Evolutionary conservation across 257 asterid genomes (phyloP).

Genomic region (Gardenia jasminoides): DNA sequence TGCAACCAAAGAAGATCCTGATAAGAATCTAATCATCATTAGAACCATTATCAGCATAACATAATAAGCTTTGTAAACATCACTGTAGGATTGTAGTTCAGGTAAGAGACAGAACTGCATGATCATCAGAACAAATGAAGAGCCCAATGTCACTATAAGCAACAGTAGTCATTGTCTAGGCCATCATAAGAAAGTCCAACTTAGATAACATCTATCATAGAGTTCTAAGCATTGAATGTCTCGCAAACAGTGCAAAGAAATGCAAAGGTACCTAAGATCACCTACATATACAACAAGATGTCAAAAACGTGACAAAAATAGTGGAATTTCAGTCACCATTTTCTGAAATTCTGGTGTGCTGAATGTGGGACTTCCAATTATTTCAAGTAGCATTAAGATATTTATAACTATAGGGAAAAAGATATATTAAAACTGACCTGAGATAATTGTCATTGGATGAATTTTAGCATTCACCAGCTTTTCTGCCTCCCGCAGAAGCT

Average conservation of each 20-base stretch:
- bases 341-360: neutral
- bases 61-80: neutral
- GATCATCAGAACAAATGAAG: neutral
- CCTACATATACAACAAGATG: neutral
- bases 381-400: neutral
- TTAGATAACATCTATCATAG: neutral
- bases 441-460: constrained; percentile 90
- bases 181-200: neutral
- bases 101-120: neutral
- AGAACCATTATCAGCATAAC: neutral
- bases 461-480: constrained; percentile 85
- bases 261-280: neutral
- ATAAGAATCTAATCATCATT: neutral
- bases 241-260: neutral
- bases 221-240: no score
- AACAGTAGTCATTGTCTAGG: neutral
- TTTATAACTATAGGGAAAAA: neutral
- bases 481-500: constrained; percentile 96
- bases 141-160: neutral
- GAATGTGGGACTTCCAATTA: neutral
- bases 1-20: neutral
- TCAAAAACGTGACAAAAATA: no score
- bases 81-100: neutral
- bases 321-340: neutral
- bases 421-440: constrained; percentile 43